phyloP scores from a whole-genome alignment of 1,139 yeast species.

The Magnusiomyces ingens region DNA sequence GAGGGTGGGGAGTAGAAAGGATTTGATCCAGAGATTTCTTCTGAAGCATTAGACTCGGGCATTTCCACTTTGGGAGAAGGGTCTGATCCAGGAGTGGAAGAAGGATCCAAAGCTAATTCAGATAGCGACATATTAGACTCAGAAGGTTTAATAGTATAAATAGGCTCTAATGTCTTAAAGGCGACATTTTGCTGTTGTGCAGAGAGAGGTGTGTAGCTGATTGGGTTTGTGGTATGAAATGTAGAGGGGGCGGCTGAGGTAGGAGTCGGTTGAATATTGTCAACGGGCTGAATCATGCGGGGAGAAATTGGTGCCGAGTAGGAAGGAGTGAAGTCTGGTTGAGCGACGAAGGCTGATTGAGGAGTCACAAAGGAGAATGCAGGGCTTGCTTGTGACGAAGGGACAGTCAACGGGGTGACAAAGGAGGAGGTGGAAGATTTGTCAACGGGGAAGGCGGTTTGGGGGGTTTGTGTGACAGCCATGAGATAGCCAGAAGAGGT shows the following conservation, averaged over 20 bases:
- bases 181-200: background rate
- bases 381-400: slow-evolving; percentile 1
- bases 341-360: background rate
- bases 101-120: background rate
- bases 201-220: background rate
- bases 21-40: slow-evolving; percentile 24
- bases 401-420: slow-evolving; percentile 7
- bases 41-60: slow-evolving; percentile 2
- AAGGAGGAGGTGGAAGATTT: slow-evolving; percentile 6
- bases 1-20: slow-evolving; percentile 34
- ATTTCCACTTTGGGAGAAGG: background rate
- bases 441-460: background rate
- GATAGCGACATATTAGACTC: background rate
- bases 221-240: background rate
- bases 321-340: background rate
- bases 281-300: background rate
- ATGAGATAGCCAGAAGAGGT: slow-evolving; percentile 4
- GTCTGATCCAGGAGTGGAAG: background rate
- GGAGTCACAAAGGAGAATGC: background rate
- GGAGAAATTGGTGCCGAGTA: background rate
- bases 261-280: background rate
- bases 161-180: background rate
- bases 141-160: background rate
- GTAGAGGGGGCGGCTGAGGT: background rate
- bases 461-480: slow-evolving; percentile 16